Conservation (phyloP, 2,329 filamentous ascomycete genomes). For the Phialocephala sp. region DNA sequence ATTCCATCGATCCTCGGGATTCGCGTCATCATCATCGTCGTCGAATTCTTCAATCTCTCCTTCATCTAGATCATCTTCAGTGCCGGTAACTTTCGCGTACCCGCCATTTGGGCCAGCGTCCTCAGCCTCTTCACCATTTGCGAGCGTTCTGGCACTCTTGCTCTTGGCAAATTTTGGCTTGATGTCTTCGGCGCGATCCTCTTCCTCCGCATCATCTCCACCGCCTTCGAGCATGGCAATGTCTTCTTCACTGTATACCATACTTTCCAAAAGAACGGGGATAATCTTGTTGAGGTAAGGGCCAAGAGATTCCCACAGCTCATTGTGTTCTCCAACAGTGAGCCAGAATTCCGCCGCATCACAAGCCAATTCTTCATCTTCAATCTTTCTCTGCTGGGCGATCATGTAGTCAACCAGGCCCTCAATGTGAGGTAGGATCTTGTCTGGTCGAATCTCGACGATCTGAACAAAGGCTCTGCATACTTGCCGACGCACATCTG, state of each 20-base stretch:
- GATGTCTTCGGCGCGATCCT: conserved; percentile 89
- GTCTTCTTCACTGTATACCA: conserved; percentile 96
- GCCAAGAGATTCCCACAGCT: conserved; percentile 75
- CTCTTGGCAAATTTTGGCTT: conserved; percentile 88
- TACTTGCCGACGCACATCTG: conserved; percentile 89
- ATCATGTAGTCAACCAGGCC: conserved; percentile 94
- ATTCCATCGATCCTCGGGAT: conserved; percentile 93
- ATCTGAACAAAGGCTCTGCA: conserved; percentile 93
- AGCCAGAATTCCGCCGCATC: conserved; percentile 99
- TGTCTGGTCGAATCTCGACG: conserved; percentile 88
- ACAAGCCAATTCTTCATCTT: conserved; percentile 87
- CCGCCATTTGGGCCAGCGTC: conserved; percentile 60
- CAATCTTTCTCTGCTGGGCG: conserved; percentile 78
- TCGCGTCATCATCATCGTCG: conserved; percentile 74
- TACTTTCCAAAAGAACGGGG: conserved; percentile 87
- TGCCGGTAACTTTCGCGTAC: conserved; percentile 56
- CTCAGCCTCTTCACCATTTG: conserved; percentile 51
- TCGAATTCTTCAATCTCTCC: conserved; percentile 81
- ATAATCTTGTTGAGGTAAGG: conserved; percentile 86
- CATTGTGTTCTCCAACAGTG: conserved; percentile 85
- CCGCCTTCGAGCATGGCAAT: conserved; percentile 83
- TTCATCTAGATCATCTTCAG: conserved; percentile 80
- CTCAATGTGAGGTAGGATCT: conserved; percentile 84
- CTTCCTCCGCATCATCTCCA: conserved; percentile 87
- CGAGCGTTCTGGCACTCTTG: conserved; percentile 51